Evolutionary conservation across 2,329 filamentous ascomycete species (phyloP).

Genomic region (Cylindrodendrum hubeiense): DNA sequence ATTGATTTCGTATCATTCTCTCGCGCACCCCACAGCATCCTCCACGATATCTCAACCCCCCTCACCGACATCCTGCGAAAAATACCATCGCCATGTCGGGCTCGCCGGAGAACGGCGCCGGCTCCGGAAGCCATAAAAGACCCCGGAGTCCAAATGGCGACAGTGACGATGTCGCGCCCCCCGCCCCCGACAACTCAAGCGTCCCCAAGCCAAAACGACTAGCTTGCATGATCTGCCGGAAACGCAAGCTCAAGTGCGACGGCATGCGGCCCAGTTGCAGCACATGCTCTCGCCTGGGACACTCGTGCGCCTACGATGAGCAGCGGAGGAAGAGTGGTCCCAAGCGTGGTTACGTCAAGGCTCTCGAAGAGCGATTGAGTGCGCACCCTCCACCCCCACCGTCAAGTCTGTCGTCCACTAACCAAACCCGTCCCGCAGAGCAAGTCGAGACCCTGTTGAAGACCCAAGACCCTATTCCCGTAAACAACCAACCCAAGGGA

Average conservation of each 20-base stretch:
- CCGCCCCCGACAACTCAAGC: conserved; percentile 63
- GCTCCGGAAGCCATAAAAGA: conserved; percentile 48
- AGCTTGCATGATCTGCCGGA: conserved; percentile 93
- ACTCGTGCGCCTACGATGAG: conserved; percentile 92
- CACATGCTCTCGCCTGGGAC: conserved; percentile 87
- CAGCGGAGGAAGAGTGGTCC: conserved; percentile 94
- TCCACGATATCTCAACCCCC: background rate
- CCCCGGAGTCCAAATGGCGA: conserved; percentile 46
- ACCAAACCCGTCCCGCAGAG: conserved; percentile 63
- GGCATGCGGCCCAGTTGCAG: conserved; percentile 86
- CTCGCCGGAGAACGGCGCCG: conserved; percentile 53
- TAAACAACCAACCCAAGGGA: conserved; percentile 47
- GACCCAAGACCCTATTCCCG: conserved; percentile 71
- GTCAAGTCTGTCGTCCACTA: conserved; percentile 31
- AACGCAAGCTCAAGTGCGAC: conserved; percentile 92
- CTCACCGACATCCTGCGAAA: conserved; percentile 6
- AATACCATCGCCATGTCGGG: conserved; percentile 47
- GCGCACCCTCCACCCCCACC: conserved; percentile 51
- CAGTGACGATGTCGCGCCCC: conserved; percentile 49
- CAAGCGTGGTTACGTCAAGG: conserved; percentile 94
- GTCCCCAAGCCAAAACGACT: conserved; percentile 90
- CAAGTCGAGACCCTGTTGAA: conserved; percentile 94
- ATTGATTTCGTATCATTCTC: conserved; percentile 20
- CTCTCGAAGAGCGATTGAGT: conserved; percentile 93
- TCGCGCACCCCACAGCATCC: conserved; percentile 29